Evolutionary conservation across 1,139 yeast species (phyloP), one percentile per base, ranked within the genome.

Genomic region (Protomyces macrosporus): DNA sequence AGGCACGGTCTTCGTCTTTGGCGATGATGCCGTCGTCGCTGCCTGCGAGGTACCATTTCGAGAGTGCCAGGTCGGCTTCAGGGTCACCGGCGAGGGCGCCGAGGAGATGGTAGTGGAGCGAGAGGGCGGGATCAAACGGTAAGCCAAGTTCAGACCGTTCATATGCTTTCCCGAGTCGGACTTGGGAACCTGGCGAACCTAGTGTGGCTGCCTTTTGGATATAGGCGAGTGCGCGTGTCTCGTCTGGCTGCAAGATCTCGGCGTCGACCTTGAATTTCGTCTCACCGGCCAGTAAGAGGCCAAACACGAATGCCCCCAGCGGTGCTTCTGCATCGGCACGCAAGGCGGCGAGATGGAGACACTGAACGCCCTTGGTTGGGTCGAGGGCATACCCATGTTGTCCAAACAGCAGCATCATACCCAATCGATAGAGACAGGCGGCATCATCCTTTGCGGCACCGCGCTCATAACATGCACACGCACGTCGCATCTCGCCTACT

Each of bases 161-260:
- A 74, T 77, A 76, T 1, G 78, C 77, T 48, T 72, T 71, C 14
- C 78, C 79, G 73, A 78, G 72, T 6, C 78, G 71, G 14, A 76
- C 69, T 56, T 75, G 71, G 9, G 81, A 79, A 3, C 79, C 78
- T 3, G 75, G 73, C 55, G 72, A 75, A 4, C 77, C 77, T 12
- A 76, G 69, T 70, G 72, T 68, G 0, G 79, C 79, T 0, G 78
- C 73, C 45, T 74, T 69, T 57, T 74, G 75, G 40, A 76, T 65
- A 10, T 75, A 83, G 48, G 84, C 79, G 63, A 90, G 77, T 6
- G 97, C 85, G n/a, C 56, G 61, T 50, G 63, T 55, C 66, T 48
- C 66, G 70, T 68, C 73, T 55, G 60, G 36, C 42, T 58, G 59
- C 52, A 52, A 39, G 42, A 52, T 14, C 33, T 61, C 39, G 42